A percentile compares a stretch with the other conserved stretches of the same genome.
phyloP scores from a whole-genome alignment of 2,329 filamentous ascomycete genomes.

The Fonsecaea pugnacius region DNA sequence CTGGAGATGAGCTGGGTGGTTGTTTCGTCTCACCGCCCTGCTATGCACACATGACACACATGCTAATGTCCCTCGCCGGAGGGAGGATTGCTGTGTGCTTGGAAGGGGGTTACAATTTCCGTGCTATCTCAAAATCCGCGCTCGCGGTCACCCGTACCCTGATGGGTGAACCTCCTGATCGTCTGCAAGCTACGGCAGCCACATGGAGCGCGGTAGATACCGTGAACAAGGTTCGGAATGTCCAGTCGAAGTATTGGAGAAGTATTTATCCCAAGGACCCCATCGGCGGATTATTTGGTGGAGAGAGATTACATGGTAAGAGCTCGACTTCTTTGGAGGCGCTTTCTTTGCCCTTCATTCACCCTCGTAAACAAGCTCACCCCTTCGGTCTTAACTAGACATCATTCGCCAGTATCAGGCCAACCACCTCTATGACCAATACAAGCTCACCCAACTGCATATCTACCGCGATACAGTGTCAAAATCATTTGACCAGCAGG shows the following conservation, averaged over 20 bases:
- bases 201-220: conserved; percentile 60
- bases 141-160: conserved; percentile 87
- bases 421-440: conserved; percentile 69
- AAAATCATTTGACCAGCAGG: conserved; percentile 81
- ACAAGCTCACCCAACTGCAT: conserved; percentile 78
- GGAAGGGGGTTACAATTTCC: conserved; percentile 93
- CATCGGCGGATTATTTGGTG: conserved; percentile 56
- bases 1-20: conserved; percentile 87
- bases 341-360: not conserved
- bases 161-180: conserved; percentile 89
- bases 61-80: conserved; percentile 92
- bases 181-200: conserved; percentile 54
- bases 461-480: conserved; percentile 75
- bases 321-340: not conserved
- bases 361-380: conserved; percentile 20
- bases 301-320: conserved; percentile 67
- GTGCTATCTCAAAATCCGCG: conserved; percentile 89
- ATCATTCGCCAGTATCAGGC: conserved; percentile 78
- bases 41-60: conserved; percentile 98
- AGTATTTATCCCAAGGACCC: conserved; percentile 75
- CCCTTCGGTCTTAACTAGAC: conserved; percentile 51
- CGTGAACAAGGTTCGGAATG: conserved; percentile 61
- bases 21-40: conserved; percentile 90
- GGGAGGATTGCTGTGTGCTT: conserved; percentile 91
- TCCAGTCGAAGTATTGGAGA: conserved; percentile 76